These are phyloP conservation scores for Pisolithus marmoratus DNA, from an alignment of 768 basidiomycete genomes.

Conservation along the genomic window DNA sequence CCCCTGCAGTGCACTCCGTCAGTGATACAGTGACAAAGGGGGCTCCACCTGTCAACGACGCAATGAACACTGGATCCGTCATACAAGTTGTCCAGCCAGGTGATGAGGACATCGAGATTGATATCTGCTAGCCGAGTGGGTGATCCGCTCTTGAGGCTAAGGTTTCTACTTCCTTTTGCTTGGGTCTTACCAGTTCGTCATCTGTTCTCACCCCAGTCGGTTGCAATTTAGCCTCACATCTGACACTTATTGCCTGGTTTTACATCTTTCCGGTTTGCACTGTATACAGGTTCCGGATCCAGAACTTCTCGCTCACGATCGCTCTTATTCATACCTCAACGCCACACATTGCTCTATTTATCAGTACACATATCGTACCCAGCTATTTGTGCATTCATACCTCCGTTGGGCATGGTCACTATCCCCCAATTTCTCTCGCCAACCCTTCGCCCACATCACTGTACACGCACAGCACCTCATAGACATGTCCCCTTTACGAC, in stretches of 20 bases:
- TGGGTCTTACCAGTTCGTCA: constrained; percentile 3
- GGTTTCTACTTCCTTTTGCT: background rate
- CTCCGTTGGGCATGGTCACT: background rate
- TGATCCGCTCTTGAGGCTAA: background rate
- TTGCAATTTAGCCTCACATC: no score
- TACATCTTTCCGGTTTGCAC: background rate
- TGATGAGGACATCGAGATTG: constrained; percentile 27
- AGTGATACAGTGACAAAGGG: no score
- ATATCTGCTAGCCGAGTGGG: constrained; percentile 16
- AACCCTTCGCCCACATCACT: no score
- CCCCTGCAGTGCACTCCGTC: background rate
- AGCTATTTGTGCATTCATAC: background rate
- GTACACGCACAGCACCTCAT: no score
- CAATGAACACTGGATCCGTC: background rate
- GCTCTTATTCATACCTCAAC: background rate
- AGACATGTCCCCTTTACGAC: no score
- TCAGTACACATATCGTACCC: background rate
- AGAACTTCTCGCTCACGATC: background rate
- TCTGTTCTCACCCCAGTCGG: no score
- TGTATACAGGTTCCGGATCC: background rate
- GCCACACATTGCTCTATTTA: background rate
- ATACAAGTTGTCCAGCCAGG: constrained; percentile 7
- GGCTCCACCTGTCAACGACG: no score
- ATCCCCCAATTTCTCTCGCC: background rate
- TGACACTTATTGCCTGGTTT: no score